Evolutionary conservation across 2,329 filamentous ascomycete genomes (phyloP).

Genomic region (Podosphaera fusca): DNA sequence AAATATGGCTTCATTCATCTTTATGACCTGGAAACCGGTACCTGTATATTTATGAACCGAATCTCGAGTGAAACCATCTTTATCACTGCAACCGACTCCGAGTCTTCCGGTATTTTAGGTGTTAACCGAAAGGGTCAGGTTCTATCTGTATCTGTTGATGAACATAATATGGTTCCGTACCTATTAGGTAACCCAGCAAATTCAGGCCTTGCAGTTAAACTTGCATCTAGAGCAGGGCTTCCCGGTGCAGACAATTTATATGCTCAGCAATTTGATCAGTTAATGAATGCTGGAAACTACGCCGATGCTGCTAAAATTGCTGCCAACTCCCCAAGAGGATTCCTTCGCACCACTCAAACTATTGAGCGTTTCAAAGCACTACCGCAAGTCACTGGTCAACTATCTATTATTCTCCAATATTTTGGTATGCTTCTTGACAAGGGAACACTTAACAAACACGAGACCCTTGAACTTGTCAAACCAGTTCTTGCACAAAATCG

Average conservation of each 20-base stretch:
- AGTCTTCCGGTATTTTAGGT: slow-evolving; percentile 71
- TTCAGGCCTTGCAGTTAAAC: slow-evolving; percentile 78
- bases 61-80: slow-evolving; percentile 99
- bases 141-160: slow-evolving; percentile 79
- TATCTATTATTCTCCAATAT: slow-evolving; percentile 90
- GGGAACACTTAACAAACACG: slow-evolving; percentile 73
- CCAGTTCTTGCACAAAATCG: slow-evolving; percentile 84
- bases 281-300: slow-evolving; percentile 61
- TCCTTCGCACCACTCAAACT: slow-evolving; percentile 80
- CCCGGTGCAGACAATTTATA: slow-evolving; percentile 89
- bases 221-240: slow-evolving; percentile 81
- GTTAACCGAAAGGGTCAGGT: slow-evolving; percentile 98
- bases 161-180: slow-evolving; percentile 77
- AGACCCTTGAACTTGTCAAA: slow-evolving; percentile 80
- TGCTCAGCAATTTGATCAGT: slow-evolving; percentile 73
- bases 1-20: slow-evolving; percentile 99
- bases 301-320: slow-evolving; percentile 83
- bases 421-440: slow-evolving; percentile 96
- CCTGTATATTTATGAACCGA: slow-evolving; percentile 97
- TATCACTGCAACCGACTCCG: slow-evolving; percentile 64
- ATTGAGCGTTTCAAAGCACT: slow-evolving; percentile 90
- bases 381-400: slow-evolving; percentile 52
- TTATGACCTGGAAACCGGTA: slow-evolving; percentile 88
- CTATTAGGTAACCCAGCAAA: slow-evolving; percentile 92
- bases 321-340: slow-evolving; percentile 86